These are phyloP conservation scores for Kwoniella sp. DNA, from an alignment of 768 basidiomycete species.

Conservation along the genomic window DNA sequence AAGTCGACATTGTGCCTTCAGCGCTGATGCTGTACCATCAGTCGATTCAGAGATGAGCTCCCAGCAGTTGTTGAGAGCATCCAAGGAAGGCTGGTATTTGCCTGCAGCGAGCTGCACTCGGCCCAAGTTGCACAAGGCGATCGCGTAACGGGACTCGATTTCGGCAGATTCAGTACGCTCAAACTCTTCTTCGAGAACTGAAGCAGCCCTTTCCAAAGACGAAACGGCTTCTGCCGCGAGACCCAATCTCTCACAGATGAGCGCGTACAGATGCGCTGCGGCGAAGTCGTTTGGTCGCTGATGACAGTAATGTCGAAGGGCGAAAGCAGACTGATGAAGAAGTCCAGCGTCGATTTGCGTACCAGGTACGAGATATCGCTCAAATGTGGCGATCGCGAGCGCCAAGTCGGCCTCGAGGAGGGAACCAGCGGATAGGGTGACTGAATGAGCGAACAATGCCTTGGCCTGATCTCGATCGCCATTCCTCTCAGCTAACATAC, in stretches of 20 bases:
- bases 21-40: conserved; percentile 53
- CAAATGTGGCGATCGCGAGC: conserved; percentile 67
- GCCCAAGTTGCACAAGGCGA: conserved; percentile 79
- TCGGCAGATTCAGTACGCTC: conserved; percentile 79
- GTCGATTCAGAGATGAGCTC: conserved; percentile 64
- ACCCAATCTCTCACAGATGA: conserved; percentile 81
- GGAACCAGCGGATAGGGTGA: conserved; percentile 53
- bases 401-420: conserved; percentile 75
- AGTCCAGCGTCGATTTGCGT: conserved; percentile 55
- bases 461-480: conserved; percentile 64
- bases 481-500: conserved; percentile 49
- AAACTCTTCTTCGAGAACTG: conserved; percentile 79
- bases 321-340: conserved; percentile 76
- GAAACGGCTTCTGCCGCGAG: conserved; percentile 66
- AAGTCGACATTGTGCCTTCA: conserved; percentile 57
- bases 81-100: conserved; percentile 66
- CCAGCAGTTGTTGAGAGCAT: conserved; percentile 71
- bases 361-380: conserved; percentile 41
- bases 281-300: conserved; percentile 69
- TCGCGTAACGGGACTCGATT: conserved; percentile 75
- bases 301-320: conserved; percentile 73
- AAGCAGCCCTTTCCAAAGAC: conserved; percentile 66
- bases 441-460: conserved; percentile 60
- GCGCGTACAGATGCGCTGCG: conserved; percentile 77
- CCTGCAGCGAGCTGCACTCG: conserved; percentile 68